Base-by-base conservation (phyloP, 495 filamentous ascomycete genomes). In the Aspergillus indologenus region DNA sequence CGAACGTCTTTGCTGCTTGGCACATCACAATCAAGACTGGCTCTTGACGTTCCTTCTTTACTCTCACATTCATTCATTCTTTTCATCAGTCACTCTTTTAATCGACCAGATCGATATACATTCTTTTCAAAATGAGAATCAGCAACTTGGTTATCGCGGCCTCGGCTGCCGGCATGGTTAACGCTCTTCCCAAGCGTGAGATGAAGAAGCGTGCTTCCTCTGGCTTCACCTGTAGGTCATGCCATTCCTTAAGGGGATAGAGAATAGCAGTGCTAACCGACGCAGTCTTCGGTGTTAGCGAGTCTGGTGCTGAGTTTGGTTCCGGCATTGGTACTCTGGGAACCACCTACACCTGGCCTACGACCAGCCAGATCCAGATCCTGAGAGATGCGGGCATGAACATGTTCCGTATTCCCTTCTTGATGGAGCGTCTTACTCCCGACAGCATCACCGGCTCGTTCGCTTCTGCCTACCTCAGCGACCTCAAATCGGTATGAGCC, bases 371-470 rank as follows among this genome's bases (percentile, higher is more conserved):
- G 58, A 81, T 86, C 51, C 59, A 84, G 75, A 81, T 79, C 17
- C 75, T 89, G 68, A 75, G 86, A 23, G 75, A 75, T 60, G 77
- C 77, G 40, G 87, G 87, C 20, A 82, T 87, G 76, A 91, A 89
- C 71, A 81, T 80, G 58, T 90, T 90, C 81, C 85, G 87, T 49
- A 74, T 90, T 53, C 79, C 83, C 1, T 83, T 89, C 72, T 70
- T 86, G 71, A 90, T 90, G 87, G 87, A 90, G 72, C 84, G 87
- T 52, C 70, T 89, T 34, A 74, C 81, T 23, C 87, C 81, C 2
- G 73, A 66, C 56, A 65, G 72, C 53, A 61, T 89, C 61, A 77
- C 76, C 29, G 72, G 73, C 22, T 61, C 68, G 24, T 49, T 69
- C 8, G 73, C 77, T 57, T 17, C 67, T 0, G 74, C 72, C 23